phyloP scores from a whole-genome alignment of 1,284 basidiomycete genomes.

The Melampsora americana region DNA sequence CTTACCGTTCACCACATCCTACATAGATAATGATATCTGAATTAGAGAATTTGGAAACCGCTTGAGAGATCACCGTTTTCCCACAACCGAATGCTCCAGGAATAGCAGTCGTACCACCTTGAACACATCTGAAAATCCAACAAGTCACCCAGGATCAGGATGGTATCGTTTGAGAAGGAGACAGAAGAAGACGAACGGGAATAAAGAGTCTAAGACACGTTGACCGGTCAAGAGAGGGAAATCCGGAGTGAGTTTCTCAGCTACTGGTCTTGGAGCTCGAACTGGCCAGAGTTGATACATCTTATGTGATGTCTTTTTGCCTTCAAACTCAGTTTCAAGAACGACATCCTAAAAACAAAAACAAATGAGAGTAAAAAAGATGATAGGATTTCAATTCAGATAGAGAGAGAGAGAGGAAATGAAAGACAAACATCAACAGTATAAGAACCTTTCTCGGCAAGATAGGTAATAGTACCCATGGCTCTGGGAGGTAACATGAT shows the following conservation, averaged over 20 bases:
- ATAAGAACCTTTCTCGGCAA: constrained; percentile 93
- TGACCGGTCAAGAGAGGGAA: constrained; percentile 93
- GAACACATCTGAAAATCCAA: constrained; percentile 71
- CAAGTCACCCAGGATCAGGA: too few species aligned
- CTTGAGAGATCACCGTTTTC: constrained; percentile 95
- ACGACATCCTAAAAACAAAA: constrained; percentile 95
- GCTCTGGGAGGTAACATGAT: constrained; percentile 92
- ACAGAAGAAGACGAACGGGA: constrained; percentile 67
- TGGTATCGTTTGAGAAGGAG: too few species aligned
- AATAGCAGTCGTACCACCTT: constrained; percentile 98
- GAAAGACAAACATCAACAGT: constrained; percentile 72
- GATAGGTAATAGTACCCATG: constrained; percentile 87
- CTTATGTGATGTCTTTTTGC: constrained; percentile 85
- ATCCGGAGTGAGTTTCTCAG: constrained; percentile 90
- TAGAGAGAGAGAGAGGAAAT: not conserved
- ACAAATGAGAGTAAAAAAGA: constrained; percentile 18
- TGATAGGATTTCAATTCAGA: not conserved
- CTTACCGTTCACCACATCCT: constrained; percentile 90
- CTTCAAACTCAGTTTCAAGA: constrained; percentile 95
- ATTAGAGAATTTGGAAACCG: constrained; percentile 98
- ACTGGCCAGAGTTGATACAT: constrained; percentile 99
- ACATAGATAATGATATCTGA: constrained; percentile 99
- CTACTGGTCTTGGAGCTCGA: constrained; percentile 89
- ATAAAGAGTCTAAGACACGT: constrained; percentile 92
- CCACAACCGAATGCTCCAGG: constrained; percentile 98